Evolutionary conservation across 2,329 filamentous ascomycete species (phyloP).

Genomic region (Celoporthe dispersa): DNA sequence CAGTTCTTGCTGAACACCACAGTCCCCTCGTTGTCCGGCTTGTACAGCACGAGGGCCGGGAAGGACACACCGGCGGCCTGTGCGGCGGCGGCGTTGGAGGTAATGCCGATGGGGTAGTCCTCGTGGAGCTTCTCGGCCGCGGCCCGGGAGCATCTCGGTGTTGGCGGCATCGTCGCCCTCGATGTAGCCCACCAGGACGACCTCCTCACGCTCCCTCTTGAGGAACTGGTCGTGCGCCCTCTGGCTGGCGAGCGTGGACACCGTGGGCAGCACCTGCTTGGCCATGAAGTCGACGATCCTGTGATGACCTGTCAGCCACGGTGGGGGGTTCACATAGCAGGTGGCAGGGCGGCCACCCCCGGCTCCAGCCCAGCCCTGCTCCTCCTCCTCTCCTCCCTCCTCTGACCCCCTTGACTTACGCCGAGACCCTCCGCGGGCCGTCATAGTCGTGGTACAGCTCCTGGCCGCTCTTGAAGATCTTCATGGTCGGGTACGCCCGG

Average conservation of each 20-base stretch:
- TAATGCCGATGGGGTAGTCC: slow-evolving; percentile 88
- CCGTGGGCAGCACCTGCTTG: slow-evolving; percentile 93
- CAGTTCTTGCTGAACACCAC: slow-evolving; percentile 80
- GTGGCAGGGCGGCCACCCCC: too few relatives aligned
- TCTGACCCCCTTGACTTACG: slow-evolving; percentile 50
- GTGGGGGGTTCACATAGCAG: neutral
- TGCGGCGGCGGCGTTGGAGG: slow-evolving; percentile 80
- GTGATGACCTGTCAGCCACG: neutral
- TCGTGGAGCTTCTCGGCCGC: slow-evolving; percentile 81
- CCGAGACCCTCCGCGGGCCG: slow-evolving; percentile 85
- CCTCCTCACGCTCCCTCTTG: slow-evolving; percentile 97
- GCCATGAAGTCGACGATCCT: slow-evolving; percentile 87
- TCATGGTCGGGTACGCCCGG: slow-evolving; percentile 97
- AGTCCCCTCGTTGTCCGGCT: slow-evolving; percentile 97
- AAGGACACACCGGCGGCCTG: slow-evolving; percentile 87
- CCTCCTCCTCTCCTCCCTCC: too few relatives aligned
- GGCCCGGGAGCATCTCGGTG: slow-evolving; percentile 78
- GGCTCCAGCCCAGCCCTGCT: too few relatives aligned
- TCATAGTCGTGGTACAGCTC: slow-evolving; percentile 82
- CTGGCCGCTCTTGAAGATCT: slow-evolving; percentile 89
- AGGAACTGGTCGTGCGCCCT: slow-evolving; percentile 85
- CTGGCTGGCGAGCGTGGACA: slow-evolving; percentile 80
- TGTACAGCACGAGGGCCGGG: slow-evolving; percentile 92
- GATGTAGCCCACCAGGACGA: slow-evolving; percentile 90
- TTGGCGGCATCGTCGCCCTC: slow-evolving; percentile 78